phyloP scores from a whole-genome alignment of 75 land plant genomes.

The Selaginella moellendorffii region DNA sequence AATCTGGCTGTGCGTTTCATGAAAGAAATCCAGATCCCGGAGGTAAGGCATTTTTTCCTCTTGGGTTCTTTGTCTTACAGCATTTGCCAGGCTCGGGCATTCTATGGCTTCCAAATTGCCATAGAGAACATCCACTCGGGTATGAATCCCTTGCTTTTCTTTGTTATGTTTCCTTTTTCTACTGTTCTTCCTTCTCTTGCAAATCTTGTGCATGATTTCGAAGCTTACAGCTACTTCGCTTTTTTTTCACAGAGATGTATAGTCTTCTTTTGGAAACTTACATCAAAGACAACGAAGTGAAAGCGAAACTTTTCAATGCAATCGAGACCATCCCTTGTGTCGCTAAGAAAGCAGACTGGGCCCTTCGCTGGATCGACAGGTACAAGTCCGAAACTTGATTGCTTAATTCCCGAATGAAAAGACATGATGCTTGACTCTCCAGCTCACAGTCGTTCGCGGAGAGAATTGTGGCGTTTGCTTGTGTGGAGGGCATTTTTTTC shows the following conservation, averaged over 20 bases:
- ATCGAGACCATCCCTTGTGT: slow-evolving; percentile 12
- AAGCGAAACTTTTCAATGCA: slow-evolving; percentile 4
- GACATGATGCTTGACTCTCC: background rate
- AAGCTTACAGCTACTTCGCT: background rate
- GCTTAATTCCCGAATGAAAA: background rate
- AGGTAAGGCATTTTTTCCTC: background rate
- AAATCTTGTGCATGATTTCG: background rate
- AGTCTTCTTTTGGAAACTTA: slow-evolving; percentile 10
- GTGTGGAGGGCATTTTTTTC: slow-evolving; percentile 13
- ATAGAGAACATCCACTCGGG: slow-evolving; percentile 15
- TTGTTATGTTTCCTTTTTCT: too few relatives aligned
- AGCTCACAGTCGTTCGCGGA: slow-evolving; percentile 3
- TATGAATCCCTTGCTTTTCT: background rate
- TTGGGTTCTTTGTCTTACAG: too few relatives aligned
- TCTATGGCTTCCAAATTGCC: slow-evolving; percentile 16
- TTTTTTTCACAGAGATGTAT: slow-evolving; percentile 7
- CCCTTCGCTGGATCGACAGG: slow-evolving; percentile 9
- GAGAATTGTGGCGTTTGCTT: slow-evolving; percentile 10
- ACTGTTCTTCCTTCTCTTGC: background rate
- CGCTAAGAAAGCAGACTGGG: slow-evolving; percentile 14
- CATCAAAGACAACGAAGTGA: slow-evolving; percentile 4
- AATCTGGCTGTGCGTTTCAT: slow-evolving; percentile 14
- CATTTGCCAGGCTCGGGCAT: slow-evolving; percentile 9
- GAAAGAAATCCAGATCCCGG: slow-evolving; percentile 16
- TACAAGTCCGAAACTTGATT: background rate